Conservation (phyloP, 495 filamentous ascomycete genomes). For the Tuber indicum region DNA sequence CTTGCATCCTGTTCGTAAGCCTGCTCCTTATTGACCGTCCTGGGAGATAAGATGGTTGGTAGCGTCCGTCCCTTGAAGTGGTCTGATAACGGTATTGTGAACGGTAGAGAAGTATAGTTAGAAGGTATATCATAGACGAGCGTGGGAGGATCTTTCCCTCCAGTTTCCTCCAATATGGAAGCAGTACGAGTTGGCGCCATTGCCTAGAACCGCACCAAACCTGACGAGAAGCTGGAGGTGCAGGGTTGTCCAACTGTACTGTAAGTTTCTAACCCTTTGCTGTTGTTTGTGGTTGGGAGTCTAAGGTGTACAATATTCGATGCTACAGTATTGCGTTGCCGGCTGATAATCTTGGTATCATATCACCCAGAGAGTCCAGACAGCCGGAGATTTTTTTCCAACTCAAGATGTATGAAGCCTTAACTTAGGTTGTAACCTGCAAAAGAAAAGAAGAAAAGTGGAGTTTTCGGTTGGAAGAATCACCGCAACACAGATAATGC, state of each 20-base stretch:
- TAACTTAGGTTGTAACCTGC: background rate
- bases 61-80: background rate
- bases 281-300: background rate
- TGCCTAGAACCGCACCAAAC: background rate
- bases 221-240: background rate
- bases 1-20: slow-evolving; percentile 12
- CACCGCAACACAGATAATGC: background rate
- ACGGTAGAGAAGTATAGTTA: background rate
- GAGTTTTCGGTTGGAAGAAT: background rate
- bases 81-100: background rate
- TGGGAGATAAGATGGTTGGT: background rate
- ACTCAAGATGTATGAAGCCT: background rate
- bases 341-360: background rate
- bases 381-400: background rate
- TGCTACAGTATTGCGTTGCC: background rate
- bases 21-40: background rate
- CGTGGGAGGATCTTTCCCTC: background rate
- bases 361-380: background rate
- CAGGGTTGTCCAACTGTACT: background rate
- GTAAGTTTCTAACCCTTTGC: background rate
- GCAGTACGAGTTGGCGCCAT: background rate
- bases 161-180: background rate
- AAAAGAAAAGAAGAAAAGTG: background rate
- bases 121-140: background rate
- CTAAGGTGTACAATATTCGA: background rate